Evolutionary conservation across 495 filamentous ascomycete species (phyloP).

Genomic region (Neurospora sp.): DNA sequence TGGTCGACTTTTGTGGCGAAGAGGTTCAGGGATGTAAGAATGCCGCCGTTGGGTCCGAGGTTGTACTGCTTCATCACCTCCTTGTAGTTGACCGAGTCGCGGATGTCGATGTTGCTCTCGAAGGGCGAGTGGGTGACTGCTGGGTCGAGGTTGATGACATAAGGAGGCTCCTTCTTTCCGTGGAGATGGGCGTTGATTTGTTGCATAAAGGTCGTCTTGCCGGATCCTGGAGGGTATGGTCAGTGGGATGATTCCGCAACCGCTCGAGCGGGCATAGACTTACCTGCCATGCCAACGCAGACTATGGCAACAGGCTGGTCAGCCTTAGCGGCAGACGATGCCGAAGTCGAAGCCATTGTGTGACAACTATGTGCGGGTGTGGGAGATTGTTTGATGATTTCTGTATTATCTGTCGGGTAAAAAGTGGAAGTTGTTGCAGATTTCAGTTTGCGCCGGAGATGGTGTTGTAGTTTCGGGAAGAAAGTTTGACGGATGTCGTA

Average conservation of each 20-base stretch:
- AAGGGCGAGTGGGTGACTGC: slow-evolving; percentile 95
- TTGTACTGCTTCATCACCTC: slow-evolving; percentile 99
- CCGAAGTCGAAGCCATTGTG: slow-evolving; percentile 15
- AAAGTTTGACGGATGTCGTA: background rate
- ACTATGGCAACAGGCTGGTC: slow-evolving; percentile 57
- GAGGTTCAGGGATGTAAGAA: slow-evolving; percentile 88
- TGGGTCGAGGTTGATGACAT: slow-evolving; percentile 95
- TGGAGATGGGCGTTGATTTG: slow-evolving; percentile 88
- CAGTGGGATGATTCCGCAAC: background rate
- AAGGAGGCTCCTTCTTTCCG: slow-evolving; percentile 60
- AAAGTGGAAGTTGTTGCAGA: background rate
- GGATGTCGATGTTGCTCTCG: slow-evolving; percentile 96
- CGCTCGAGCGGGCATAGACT: slow-evolving; percentile 1
- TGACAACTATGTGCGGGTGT: background rate
- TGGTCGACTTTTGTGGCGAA: slow-evolving; percentile 98
- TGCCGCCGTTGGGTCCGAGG: slow-evolving; percentile 95
- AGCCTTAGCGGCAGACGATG: slow-evolving; percentile 8
- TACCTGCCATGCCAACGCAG: slow-evolving; percentile 93
- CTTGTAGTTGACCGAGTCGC: slow-evolving; percentile 97
- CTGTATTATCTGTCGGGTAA: background rate
- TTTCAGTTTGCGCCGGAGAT: background rate
- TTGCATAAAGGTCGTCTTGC: slow-evolving; percentile 99
- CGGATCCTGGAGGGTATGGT: slow-evolving; percentile 51
- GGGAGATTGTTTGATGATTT: background rate
- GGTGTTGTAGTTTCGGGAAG: background rate